Evolutionary conservation across 352 stramenopile genomes (phyloP).

Genomic region (Sclerospora graminicola): DNA sequence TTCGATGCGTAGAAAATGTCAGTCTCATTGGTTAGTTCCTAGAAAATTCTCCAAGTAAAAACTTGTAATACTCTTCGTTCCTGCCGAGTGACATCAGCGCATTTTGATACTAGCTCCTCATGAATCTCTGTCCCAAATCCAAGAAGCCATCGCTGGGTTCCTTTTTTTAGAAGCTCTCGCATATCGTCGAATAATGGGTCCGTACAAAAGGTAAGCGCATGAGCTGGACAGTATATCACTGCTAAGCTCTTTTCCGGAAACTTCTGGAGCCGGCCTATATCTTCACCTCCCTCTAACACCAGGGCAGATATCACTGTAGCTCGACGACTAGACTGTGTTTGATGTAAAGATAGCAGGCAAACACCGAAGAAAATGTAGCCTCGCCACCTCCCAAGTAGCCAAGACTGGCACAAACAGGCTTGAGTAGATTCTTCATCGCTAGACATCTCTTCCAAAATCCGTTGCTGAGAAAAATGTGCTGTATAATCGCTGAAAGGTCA

Average conservation of each 20-base stretch:
- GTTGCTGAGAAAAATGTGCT: no score
- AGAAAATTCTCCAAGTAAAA: no score
- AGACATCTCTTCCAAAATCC: neutral
- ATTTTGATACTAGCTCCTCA: no score
- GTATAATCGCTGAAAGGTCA: no score
- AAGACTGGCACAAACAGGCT: neutral
- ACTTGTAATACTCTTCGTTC: no score
- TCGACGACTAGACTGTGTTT: neutral
- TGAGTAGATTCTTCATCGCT: neutral
- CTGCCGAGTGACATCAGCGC: no score
- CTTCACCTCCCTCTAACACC: neutral
- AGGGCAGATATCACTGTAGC: neutral
- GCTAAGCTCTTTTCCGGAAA: neutral
- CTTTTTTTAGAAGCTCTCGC: neutral
- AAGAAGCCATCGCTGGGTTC: no score
- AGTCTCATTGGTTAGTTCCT: no score
- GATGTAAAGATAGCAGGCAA: neutral
- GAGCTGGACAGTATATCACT: neutral
- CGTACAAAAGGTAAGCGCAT: neutral
- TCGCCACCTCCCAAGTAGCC: no score
- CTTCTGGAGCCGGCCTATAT: neutral
- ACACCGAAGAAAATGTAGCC: no score
- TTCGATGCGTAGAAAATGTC: no score
- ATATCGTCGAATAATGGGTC: neutral
- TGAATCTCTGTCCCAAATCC: no score